These are phyloP conservation scores for Desmodesmus armatus DNA, from an alignment of 139 green algal genomes.

Conservation along the genomic window DNA sequence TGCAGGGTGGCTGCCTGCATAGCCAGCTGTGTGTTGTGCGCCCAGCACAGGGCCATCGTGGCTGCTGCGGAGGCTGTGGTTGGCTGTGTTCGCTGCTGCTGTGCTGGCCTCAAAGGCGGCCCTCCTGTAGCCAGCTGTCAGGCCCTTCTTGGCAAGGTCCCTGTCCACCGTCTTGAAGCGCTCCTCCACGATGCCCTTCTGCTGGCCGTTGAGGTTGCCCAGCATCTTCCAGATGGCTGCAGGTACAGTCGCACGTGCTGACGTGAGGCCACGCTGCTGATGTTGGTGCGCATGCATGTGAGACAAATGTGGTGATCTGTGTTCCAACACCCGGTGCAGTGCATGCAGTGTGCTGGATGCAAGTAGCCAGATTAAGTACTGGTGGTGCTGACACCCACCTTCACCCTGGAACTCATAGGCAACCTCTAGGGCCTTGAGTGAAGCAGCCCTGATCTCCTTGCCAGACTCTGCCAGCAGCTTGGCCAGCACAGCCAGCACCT, in stretches of 20 bases:
- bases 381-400: not conserved
- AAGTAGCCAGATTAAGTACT: not conserved
- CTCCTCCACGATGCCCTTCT: slow-evolving; percentile 86
- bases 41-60: not conserved
- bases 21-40: not conserved
- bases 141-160: slow-evolving; percentile 61
- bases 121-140: slow-evolving; percentile 59
- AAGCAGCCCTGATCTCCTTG: slow-evolving; percentile 79
- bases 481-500: slow-evolving; percentile 60
- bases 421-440: slow-evolving; percentile 79
- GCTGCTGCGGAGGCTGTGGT: not conserved
- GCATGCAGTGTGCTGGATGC: not conserved
- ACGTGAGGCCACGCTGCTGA: too few species aligned
- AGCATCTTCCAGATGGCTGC: slow-evolving; percentile 79
- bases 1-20: not conserved
- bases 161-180: slow-evolving; percentile 82
- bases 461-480: slow-evolving; percentile 87
- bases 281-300: not conserved
- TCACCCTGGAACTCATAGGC: slow-evolving; percentile 84
- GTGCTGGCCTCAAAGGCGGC: slow-evolving; percentile 34
- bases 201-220: slow-evolving; percentile 79
- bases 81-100: not conserved
- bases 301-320: not conserved
- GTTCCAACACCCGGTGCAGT: too few species aligned
- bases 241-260: not conserved